A percentile compares a stretch with the other conserved stretches of the same genome.
These are phyloP conservation scores for Peterozyma toletana DNA, from an alignment of 805 yeast species.

Conservation along the genomic window DNA sequence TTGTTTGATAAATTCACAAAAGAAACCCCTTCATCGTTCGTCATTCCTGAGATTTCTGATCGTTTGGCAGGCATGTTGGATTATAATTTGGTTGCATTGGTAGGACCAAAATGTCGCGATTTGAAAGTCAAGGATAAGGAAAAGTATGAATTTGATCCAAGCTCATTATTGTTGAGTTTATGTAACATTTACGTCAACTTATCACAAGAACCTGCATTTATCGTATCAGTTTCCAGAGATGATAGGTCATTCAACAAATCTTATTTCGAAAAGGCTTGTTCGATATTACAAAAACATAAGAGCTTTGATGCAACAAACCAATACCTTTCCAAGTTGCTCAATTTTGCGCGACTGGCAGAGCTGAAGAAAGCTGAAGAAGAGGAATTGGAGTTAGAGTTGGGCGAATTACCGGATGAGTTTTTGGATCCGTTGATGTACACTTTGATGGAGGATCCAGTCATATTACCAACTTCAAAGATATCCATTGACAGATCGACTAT, in stretches of 20 bases:
- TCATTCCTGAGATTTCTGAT: slow-evolving; percentile 84
- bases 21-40: slow-evolving; percentile 82
- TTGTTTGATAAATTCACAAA: slow-evolving; percentile 76
- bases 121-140: slow-evolving; percentile 82
- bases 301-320: slow-evolving; percentile 44
- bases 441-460: slow-evolving; percentile 93
- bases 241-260: slow-evolving; percentile 76
- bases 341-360: slow-evolving; percentile 65
- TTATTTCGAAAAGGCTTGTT: slow-evolving; percentile 64
- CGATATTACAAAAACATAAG: slow-evolving; percentile 48
- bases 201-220: slow-evolving; percentile 55
- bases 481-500: slow-evolving; percentile 87
- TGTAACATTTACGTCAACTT: slow-evolving; percentile 74
- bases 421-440: slow-evolving; percentile 96
- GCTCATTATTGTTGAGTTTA: slow-evolving; percentile 56
- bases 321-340: slow-evolving; percentile 40
- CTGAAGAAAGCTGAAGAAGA: slow-evolving; percentile 54
- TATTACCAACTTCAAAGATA: slow-evolving; percentile 80
- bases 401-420: slow-evolving; percentile 94
- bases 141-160: slow-evolving; percentile 78
- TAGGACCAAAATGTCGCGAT: slow-evolving; percentile 90
- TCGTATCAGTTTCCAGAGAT: slow-evolving; percentile 80
- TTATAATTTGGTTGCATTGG: slow-evolving; percentile 85
- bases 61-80: slow-evolving; percentile 94
- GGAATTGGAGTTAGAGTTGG: slow-evolving; percentile 80